phyloP scores from a whole-genome alignment of 805 yeast genomes.

The Clavispora phyllophila region DNA sequence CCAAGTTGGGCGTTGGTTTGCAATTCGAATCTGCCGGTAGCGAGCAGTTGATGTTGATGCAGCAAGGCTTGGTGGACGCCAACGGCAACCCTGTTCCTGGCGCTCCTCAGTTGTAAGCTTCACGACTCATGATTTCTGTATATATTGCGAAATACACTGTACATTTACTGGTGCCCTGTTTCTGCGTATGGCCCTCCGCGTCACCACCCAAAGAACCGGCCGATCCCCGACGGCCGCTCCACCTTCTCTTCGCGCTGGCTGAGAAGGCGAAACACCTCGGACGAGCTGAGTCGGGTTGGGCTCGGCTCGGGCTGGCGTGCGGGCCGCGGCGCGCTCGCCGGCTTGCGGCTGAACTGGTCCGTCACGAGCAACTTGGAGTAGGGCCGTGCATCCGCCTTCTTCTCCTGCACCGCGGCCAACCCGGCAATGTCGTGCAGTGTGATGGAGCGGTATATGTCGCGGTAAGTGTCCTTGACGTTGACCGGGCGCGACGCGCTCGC shows the following conservation, averaged over 20 bases:
- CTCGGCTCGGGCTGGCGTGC: neutral
- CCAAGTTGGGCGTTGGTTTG: conserved; percentile 87
- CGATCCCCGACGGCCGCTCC: conserved; percentile 7
- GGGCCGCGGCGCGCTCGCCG: neutral
- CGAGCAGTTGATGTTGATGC: conserved; percentile 88
- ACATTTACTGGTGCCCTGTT: conserved; percentile 4
- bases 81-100: conserved; percentile 85
- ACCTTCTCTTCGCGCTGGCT: conserved; percentile 10
- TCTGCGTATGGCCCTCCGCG: neutral
- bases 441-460: conserved; percentile 31
- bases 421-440: conserved; percentile 29
- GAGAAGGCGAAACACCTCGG: conserved; percentile 18
- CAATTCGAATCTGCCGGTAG: conserved; percentile 95
- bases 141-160: conserved; percentile 9
- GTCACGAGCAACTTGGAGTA: conserved; percentile 2
- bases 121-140: conserved; percentile 16
- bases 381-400: neutral
- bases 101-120: conserved; percentile 50
- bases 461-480: conserved; percentile 25
- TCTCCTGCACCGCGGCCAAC: conserved; percentile 8
- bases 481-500: neutral
- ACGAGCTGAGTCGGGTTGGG: conserved; percentile 10
- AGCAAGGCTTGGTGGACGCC: conserved; percentile 77
- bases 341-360: conserved; percentile 1
- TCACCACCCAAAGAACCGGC: conserved; percentile 38